Conservation (phyloP, 331 rosid species). For the Quercus phellos region DNA sequence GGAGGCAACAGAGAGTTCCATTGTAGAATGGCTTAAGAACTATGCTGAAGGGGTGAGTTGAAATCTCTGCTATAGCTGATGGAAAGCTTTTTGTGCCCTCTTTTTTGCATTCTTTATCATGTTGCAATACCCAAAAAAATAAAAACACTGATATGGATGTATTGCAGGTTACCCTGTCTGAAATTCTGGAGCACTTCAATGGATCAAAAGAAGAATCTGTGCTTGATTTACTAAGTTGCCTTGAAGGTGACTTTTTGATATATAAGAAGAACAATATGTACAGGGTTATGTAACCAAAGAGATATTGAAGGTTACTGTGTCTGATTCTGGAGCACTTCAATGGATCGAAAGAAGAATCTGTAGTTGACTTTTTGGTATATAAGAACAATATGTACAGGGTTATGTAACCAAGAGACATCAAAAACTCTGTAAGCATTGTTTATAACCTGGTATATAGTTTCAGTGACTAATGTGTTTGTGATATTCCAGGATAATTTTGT, state of each 20-base stretch:
- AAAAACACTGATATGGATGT: slow-evolving; percentile 13
- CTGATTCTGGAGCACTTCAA: slow-evolving; percentile 50
- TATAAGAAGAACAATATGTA: slow-evolving; percentile 50
- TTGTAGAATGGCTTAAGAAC: slow-evolving; percentile 64
- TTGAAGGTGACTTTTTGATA: slow-evolving; percentile 64
- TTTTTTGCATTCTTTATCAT: background rate
- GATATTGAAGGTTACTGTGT: slow-evolving; percentile 52
- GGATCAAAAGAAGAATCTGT: slow-evolving; percentile 52
- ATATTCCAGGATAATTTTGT: too few relatives aligned
- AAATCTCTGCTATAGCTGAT: background rate
- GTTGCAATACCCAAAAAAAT: background rate
- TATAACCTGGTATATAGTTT: background rate
- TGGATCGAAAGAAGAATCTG: slow-evolving; percentile 48
- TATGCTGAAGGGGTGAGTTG: slow-evolving; percentile 55
- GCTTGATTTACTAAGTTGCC: slow-evolving; percentile 42
- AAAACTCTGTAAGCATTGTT: background rate
- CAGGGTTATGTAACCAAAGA: slow-evolving; percentile 43
- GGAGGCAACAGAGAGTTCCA: slow-evolving; percentile 57
- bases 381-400: slow-evolving; percentile 52
- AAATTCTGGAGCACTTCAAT: slow-evolving; percentile 55
- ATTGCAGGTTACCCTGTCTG: slow-evolving; percentile 56
- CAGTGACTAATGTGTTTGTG: too few relatives aligned
- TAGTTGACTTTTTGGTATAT: slow-evolving; percentile 54
- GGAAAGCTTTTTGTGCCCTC: background rate
- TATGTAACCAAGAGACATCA: slow-evolving; percentile 31